phyloP scores from a whole-genome alignment of 306 rosid genomes.

The Delonix regia region DNA sequence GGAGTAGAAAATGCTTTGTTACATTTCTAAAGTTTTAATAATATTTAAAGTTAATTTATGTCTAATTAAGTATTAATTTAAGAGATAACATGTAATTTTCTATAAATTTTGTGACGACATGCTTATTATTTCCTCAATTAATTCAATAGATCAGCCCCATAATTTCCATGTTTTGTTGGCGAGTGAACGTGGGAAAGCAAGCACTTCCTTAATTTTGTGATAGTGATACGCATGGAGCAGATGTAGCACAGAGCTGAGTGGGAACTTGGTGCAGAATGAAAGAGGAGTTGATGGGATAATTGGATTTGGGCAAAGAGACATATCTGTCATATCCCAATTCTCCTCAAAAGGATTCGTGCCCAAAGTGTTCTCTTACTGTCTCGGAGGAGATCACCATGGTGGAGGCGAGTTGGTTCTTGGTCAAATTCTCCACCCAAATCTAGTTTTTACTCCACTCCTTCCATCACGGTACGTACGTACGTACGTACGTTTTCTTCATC shows the following conservation, averaged over 20 bases:
- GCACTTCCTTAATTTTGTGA: not conserved
- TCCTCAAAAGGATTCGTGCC: constrained; percentile 73
- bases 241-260: constrained; percentile 81
- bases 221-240: constrained; percentile 78
- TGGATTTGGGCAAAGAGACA: constrained; percentile 84
- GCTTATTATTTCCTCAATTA: too few species aligned
- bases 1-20: too few species aligned
- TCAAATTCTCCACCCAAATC: constrained; percentile 79
- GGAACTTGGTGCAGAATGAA: constrained; percentile 78
- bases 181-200: not conserved
- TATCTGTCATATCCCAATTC: constrained; percentile 83
- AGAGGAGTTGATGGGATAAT: constrained; percentile 91
- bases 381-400: constrained; percentile 78
- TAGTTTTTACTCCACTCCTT: constrained; percentile 82
- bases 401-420: constrained; percentile 96
- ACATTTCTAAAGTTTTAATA: too few species aligned
- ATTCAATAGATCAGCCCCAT: too few species aligned
- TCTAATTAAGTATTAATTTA: too few species aligned
- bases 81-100: too few species aligned
- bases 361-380: constrained; percentile 87
- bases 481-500: not conserved
- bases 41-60: too few species aligned
- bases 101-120: too few species aligned
- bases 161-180: not conserved
- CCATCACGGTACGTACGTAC: constrained; percentile 90